Evolutionary conservation across 164 flowering plant genomes (phyloP), one percentile per base, ranked within the genome.

Genomic region (Magnolia sinica): DNA sequence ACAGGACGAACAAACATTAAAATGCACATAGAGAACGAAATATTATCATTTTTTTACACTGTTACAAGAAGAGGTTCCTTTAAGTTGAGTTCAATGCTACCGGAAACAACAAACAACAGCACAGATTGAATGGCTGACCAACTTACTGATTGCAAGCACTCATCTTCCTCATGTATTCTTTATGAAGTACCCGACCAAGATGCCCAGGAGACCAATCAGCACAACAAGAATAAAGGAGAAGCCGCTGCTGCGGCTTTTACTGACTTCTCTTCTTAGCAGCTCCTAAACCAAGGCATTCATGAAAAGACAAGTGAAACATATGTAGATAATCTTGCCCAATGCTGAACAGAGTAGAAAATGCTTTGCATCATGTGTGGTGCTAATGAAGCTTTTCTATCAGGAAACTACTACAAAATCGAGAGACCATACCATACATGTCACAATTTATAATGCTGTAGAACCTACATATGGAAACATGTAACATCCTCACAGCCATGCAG

Each of bases 121-220:
- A 73, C 59, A 24, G 73, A 14, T 10, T 31, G 73, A 49, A 70
- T 70, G 27, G 61, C n/a, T 8, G 31, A 31, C 76, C 50, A 20
- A 51, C 37, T 49, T 11, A 1, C 31, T 72, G 14, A 49, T 23
- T n/a, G 16, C 52, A 45, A 11, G 63, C 67, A 22, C 63, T 22
- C 9, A 6, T 20, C 37, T 73, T 23, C 76, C 13, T 70, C 78
- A 82, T 50, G 82, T 71, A 68, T 77, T 83, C 80, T 84, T 87
- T 23, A 87, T 45, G 19, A 87, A 64, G 80, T 84, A 90, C 23
- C 93, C 93, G 75, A 85, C 27, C 72, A 88, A 45, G 64, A 85
- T 20, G 13, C 93, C 88, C 1, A 90, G 68, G 8, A 90, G 83
- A 74, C 87, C 93, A 70, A 88, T 68, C 68, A 88, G 68, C 73